Conservation (phyloP, 345 rosid genomes). For the Melaleuca quinquenervia region DNA sequence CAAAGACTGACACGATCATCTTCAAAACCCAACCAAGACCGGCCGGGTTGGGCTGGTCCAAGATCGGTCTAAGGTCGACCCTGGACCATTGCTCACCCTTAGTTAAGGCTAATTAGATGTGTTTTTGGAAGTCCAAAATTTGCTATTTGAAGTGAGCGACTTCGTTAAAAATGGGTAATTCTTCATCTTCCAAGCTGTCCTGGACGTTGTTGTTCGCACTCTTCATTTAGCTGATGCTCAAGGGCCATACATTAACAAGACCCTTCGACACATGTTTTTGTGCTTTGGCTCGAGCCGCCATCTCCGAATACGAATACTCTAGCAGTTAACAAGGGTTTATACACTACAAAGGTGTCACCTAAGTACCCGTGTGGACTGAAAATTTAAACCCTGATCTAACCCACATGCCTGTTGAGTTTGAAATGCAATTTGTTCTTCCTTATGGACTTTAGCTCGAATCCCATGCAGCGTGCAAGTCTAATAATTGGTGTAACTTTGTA, state of each 20-base stretch:
- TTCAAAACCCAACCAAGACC: no score
- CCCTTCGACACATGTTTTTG: not conserved
- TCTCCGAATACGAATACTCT: not conserved
- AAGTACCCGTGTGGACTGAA: not conserved
- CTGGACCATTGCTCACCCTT: no score
- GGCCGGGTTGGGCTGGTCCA: no score
- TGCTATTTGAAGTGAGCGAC: not conserved
- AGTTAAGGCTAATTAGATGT: not conserved
- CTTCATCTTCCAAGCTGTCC: not conserved
- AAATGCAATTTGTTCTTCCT: not conserved
- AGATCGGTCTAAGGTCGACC: no score
- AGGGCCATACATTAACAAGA: not conserved
- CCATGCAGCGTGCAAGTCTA: no score
- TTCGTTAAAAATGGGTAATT: no score
- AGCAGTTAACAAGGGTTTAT: not conserved
- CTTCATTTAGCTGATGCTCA: not conserved
- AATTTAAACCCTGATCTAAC: no score
- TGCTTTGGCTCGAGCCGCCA: not conserved
- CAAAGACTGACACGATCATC: no score
- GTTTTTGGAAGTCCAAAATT: no score
- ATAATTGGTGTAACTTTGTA: not conserved
- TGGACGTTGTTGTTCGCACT: not conserved
- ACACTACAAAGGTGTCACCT: not conserved
- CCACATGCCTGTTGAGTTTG: not conserved
- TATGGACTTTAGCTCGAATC: not conserved